These are phyloP conservation scores for Bacterosira constricta DNA, from an alignment of 108 stramenopile species.

Conservation along the genomic window DNA sequence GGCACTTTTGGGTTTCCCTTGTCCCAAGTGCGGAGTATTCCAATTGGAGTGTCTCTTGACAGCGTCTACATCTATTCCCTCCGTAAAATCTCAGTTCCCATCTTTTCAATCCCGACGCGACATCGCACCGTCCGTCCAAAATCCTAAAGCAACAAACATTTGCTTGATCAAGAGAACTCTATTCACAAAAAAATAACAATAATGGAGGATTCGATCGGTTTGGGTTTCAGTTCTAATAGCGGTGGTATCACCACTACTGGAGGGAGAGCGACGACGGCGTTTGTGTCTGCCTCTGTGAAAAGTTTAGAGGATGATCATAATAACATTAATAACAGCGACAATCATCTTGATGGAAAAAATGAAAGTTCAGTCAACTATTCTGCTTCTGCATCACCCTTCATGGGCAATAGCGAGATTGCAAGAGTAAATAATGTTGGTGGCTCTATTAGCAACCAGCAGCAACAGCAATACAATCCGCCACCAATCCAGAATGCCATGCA, in stretches of 20 bases:
- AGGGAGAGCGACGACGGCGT: conserved; percentile 3
- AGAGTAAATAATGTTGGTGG: not conserved
- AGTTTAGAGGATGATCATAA: not conserved
- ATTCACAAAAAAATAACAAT: not conserved
- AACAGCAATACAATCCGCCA: too few relatives aligned
- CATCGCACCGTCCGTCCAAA: too few relatives aligned
- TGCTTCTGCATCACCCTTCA: not conserved
- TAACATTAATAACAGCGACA: not conserved
- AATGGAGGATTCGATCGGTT: conserved; percentile 8
- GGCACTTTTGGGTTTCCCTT: too few relatives aligned
- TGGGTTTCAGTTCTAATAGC: conserved; percentile 1
- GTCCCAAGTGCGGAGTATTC: too few relatives aligned
- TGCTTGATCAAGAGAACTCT: too few relatives aligned
- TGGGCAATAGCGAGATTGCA: not conserved
- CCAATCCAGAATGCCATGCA: too few relatives aligned
- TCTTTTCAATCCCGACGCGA: too few relatives aligned
- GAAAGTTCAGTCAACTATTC: not conserved
- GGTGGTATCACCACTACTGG: not conserved
- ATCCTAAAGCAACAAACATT: not conserved
- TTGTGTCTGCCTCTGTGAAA: conserved; percentile 22
- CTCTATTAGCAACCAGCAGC: not conserved
- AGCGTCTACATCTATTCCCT: too few relatives aligned
- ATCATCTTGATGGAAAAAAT: not conserved
- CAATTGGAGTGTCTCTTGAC: too few relatives aligned
- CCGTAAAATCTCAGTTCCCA: too few relatives aligned